phyloP scores from a whole-genome alignment of 306 rosid genomes.

The Cicer judaicum region DNA sequence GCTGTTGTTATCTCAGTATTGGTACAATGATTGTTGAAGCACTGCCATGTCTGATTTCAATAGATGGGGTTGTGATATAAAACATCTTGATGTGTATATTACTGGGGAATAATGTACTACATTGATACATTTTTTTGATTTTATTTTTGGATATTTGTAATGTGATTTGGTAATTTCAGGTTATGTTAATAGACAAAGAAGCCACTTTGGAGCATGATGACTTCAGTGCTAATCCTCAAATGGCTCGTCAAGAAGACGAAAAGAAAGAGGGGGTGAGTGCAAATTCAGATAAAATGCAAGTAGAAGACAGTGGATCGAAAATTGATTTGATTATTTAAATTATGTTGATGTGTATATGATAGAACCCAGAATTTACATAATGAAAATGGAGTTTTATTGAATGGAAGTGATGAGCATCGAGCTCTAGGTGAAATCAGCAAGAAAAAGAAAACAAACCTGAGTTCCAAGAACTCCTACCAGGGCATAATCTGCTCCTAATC shows the following conservation, averaged over 20 bases:
- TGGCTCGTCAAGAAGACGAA: slow-evolving; percentile 56
- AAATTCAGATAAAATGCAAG: slow-evolving; percentile 47
- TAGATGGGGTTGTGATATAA: background rate
- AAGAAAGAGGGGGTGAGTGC: slow-evolving; percentile 55
- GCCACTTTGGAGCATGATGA: slow-evolving; percentile 58
- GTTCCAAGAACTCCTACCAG: no score
- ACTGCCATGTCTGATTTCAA: slow-evolving; percentile 7
- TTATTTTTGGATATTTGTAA: slow-evolving; percentile 35
- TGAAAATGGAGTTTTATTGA: no score
- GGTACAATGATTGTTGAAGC: slow-evolving; percentile 26
- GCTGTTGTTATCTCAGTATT: background rate
- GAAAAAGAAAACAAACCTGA: no score
- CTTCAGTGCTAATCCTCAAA: slow-evolving; percentile 55
- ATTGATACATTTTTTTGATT: slow-evolving; percentile 18
- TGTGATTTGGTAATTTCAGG: slow-evolving; percentile 60
- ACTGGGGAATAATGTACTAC: slow-evolving; percentile 16
- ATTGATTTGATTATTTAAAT: slow-evolving; percentile 42
- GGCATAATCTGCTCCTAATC: no score
- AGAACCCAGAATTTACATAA: no score
- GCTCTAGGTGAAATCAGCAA: no score
- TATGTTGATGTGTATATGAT: slow-evolving; percentile 29
- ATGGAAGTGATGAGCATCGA: no score
- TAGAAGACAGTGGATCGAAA: slow-evolving; percentile 52
- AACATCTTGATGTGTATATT: slow-evolving; percentile 23
- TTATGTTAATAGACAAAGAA: slow-evolving; percentile 66